Conservation (phyloP, 768 basidiomycete genomes). For the Mycena albidolilacea region DNA sequence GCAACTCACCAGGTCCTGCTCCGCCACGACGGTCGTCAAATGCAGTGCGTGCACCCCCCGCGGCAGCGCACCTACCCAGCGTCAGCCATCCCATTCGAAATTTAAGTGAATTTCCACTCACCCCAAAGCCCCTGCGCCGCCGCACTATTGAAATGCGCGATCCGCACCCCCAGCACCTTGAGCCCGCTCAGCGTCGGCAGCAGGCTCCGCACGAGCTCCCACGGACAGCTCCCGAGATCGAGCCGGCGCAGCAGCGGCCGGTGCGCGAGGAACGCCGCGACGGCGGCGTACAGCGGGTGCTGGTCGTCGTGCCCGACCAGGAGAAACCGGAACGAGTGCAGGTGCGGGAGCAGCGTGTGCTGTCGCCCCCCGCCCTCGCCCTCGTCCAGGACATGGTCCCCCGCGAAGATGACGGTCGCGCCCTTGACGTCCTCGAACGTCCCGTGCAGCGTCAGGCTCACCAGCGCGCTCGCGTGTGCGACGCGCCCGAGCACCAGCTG, state of each 20-base stretch:
- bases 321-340: slow-evolving; percentile 75
- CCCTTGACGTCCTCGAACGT: slow-evolving; percentile 72
- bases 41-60: slow-evolving; percentile 68
- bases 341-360: slow-evolving; percentile 75
- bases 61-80: slow-evolving; percentile 55
- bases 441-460: slow-evolving; percentile 76
- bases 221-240: slow-evolving; percentile 77
- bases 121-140: slow-evolving; percentile 52
- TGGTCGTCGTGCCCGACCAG: slow-evolving; percentile 77
- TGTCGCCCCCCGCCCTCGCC: slow-evolving; percentile 12
- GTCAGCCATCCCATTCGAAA: too few relatives aligned
- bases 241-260: slow-evolving; percentile 66
- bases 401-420: slow-evolving; percentile 72
- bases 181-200: slow-evolving; percentile 67
- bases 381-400: slow-evolving; percentile 71
- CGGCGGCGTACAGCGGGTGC: slow-evolving; percentile 63
- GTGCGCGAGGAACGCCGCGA: slow-evolving; percentile 67
- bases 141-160: slow-evolving; percentile 61
- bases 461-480: slow-evolving; percentile 72
- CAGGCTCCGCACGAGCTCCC: slow-evolving; percentile 69
- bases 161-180: slow-evolving; percentile 71
- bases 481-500: slow-evolving; percentile 75
- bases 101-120: too few relatives aligned
- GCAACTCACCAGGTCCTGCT: slow-evolving; percentile 60
- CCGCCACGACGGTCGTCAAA: slow-evolving; percentile 65